Conservation (phyloP, 129 eudicot genomes). For the sunflower (Helianthus annuus) region DNA sequence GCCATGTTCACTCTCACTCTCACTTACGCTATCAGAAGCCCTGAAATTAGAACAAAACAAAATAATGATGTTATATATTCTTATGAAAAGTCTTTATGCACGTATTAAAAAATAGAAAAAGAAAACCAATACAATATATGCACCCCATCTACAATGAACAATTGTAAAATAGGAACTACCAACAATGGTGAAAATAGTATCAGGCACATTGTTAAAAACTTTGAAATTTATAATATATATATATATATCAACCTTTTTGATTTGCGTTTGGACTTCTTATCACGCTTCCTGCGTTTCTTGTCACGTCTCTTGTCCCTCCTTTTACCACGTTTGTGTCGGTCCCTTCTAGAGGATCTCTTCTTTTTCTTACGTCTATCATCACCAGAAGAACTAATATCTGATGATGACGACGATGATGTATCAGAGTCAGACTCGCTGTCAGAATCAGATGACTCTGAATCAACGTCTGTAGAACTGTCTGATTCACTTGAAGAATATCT, state of each 20-base stretch:
- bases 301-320: slow-evolving; percentile 67
- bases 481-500: slow-evolving; percentile 67
- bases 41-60: slow-evolving; percentile 40
- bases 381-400: slow-evolving; percentile 86
- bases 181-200: not conserved
- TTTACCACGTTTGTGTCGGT: slow-evolving; percentile 64
- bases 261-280: slow-evolving; percentile 69
- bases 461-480: slow-evolving; percentile 65
- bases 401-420: slow-evolving; percentile 66
- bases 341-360: slow-evolving; percentile 81
- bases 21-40: slow-evolving; percentile 45
- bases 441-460: slow-evolving; percentile 68
- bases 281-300: slow-evolving; percentile 74
- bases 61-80: slow-evolving; percentile 11
- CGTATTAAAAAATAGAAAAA: not conserved
- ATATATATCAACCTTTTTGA: slow-evolving; percentile 60
- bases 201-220: not conserved
- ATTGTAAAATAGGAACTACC: not conserved
- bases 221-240: not conserved
- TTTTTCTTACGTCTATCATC: slow-evolving; percentile 79
- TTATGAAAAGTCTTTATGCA: not conserved
- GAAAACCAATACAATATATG: not conserved
- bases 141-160: slow-evolving; percentile 5
- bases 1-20: slow-evolving; percentile 47
- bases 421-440: slow-evolving; percentile 78